These are phyloP conservation scores for Isabelozyma pseudorhagii DNA, from an alignment of 805 yeast genomes.

Conservation along the genomic window DNA sequence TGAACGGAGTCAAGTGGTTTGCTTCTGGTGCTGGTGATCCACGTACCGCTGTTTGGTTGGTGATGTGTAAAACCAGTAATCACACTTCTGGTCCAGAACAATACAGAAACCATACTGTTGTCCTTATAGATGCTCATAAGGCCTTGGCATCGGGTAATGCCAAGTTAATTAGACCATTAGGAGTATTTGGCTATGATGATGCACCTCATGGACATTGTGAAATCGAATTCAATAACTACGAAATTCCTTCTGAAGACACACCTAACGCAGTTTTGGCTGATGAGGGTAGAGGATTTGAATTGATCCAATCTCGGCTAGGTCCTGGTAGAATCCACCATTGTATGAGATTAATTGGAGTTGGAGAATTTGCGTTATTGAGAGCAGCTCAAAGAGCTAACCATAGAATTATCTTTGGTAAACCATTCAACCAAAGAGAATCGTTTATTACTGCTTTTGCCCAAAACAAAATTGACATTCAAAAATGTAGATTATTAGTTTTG, in stretches of 20 bases:
- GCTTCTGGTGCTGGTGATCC: slow-evolving; percentile 73
- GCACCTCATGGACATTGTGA: slow-evolving; percentile 75
- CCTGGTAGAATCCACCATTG: slow-evolving; percentile 74
- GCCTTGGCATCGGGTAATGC: slow-evolving; percentile 51
- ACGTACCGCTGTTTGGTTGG: slow-evolving; percentile 50
- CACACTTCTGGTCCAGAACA: slow-evolving; percentile 16
- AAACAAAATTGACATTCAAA: slow-evolving; percentile 50
- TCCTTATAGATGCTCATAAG: slow-evolving; percentile 50
- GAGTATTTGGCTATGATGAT: slow-evolving; percentile 60
- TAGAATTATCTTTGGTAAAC: slow-evolving; percentile 51
- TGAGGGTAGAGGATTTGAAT: slow-evolving; percentile 56
- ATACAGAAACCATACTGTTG: slow-evolving; percentile 54
- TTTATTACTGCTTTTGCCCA: slow-evolving; percentile 50
- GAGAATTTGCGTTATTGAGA: slow-evolving; percentile 50
- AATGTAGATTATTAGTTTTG: slow-evolving; percentile 51
- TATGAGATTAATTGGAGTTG: slow-evolving; percentile 62
- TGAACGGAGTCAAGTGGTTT: slow-evolving; percentile 68
- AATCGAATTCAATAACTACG: slow-evolving; percentile 47
- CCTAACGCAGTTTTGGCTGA: slow-evolving; percentile 39
- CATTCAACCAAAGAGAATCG: slow-evolving; percentile 48
- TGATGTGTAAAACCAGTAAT: slow-evolving; percentile 48
- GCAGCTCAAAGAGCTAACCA: slow-evolving; percentile 50
- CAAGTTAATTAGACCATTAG: slow-evolving; percentile 46
- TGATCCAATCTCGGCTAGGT: slow-evolving; percentile 62
- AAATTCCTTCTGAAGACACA: slow-evolving; percentile 43